Evolutionary conservation across 345 rosid genomes (phyloP).

Genomic region (Diplotaxis tenuifolia): DNA sequence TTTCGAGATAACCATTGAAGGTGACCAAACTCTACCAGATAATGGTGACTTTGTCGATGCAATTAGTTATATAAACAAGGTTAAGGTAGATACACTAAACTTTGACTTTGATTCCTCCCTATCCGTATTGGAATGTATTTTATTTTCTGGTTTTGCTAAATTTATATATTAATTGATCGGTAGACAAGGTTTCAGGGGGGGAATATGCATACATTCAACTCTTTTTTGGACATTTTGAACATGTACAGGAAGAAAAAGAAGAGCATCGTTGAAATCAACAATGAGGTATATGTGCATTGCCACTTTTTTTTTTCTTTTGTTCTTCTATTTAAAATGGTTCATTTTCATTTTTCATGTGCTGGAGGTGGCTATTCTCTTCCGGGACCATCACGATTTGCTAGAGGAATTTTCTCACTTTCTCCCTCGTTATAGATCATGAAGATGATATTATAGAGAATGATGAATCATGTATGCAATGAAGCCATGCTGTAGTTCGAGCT

Average conservation of each 20-base stretch:
- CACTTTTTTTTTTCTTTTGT: slow-evolving; percentile 4
- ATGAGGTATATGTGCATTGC: slow-evolving; percentile 53
- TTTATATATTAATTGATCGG: slow-evolving; percentile 6
- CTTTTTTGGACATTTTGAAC: slow-evolving; percentile 88
- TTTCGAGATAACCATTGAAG: slow-evolving; percentile 59
- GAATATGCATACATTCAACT: slow-evolving; percentile 77
- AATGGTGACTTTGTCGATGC: slow-evolving; percentile 74
- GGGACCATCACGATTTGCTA: slow-evolving; percentile 81
- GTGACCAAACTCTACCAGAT: slow-evolving; percentile 52
- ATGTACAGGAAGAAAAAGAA: slow-evolving; percentile 91
- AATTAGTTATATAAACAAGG: slow-evolving; percentile 69
- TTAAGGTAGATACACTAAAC: slow-evolving; percentile 45
- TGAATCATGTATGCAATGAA: background rate
- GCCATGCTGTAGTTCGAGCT: background rate
- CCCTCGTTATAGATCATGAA: slow-evolving; percentile 39
- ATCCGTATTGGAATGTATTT: background rate
- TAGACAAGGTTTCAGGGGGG: slow-evolving; percentile 95
- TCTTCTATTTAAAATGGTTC: background rate
- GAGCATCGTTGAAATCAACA: slow-evolving; percentile 77
- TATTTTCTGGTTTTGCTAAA: background rate
- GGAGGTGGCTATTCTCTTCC: slow-evolving; percentile 84
- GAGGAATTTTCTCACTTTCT: slow-evolving; percentile 82
- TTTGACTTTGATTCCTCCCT: background rate
- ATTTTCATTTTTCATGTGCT: slow-evolving; percentile 1
- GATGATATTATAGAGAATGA: background rate